Percentiles rank a stretch among this genome's conserved stretches.
Conservation (phyloP, 2,329 filamentous ascomycete genomes). For the Fusarium lyarnte region DNA sequence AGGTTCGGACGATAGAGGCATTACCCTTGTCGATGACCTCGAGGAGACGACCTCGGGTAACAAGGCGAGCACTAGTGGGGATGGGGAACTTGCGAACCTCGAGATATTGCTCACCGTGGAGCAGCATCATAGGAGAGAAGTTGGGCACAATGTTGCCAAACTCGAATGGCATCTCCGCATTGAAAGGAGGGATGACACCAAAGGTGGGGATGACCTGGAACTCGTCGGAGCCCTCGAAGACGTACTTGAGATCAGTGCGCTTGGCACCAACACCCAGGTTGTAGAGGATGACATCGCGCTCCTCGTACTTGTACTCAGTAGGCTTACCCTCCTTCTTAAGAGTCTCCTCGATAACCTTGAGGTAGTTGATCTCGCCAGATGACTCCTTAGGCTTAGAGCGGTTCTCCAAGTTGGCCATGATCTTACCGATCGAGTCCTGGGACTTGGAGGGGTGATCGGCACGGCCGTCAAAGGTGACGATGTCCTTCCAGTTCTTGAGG, state of each 20-base stretch:
- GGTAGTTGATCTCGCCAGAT: constrained; percentile 67
- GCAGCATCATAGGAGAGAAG: constrained; percentile 98
- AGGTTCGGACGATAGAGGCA: constrained; percentile 83
- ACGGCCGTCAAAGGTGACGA: constrained; percentile 86
- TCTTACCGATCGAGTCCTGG: constrained; percentile 79
- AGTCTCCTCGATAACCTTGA: constrained; percentile 79
- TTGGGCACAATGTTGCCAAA: constrained; percentile 89
- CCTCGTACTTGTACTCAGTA: constrained; percentile 83
- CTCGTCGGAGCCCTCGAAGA: constrained; percentile 90
- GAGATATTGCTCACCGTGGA: constrained; percentile 98
- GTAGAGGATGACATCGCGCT: constrained; percentile 92
- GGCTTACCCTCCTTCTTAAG: constrained; percentile 75
- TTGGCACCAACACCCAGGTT: constrained; percentile 95
- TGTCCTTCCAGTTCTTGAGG: constrained; percentile 76
- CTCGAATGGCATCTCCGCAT: constrained; percentile 80
- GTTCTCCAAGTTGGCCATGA: constrained; percentile 86
- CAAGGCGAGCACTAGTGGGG: constrained; percentile 80
- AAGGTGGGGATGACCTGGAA: constrained; percentile 97
- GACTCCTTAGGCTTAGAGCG: constrained; percentile 61
- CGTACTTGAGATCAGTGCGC: constrained; percentile 83
- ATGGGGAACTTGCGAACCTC: constrained; percentile 93
- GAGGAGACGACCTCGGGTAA: constrained; percentile 81
- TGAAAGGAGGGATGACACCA: constrained; percentile 94
- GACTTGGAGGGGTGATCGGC: constrained; percentile 86
- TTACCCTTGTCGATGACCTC: constrained; percentile 97